These are phyloP conservation scores for Fragaria ananassa DNA, from an alignment of 306 rosid genomes.

Conservation along the genomic window DNA sequence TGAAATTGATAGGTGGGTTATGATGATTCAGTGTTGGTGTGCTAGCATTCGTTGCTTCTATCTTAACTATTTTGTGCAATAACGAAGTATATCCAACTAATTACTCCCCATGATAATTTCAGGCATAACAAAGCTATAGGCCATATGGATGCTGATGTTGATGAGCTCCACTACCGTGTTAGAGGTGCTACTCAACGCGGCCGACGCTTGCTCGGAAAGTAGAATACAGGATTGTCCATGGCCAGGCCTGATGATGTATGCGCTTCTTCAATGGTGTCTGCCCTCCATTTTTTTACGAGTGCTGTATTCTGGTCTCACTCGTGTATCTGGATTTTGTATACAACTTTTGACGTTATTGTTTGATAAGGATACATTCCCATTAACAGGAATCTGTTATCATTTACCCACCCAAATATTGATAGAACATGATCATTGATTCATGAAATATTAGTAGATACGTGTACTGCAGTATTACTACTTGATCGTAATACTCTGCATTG, in stretches of 20 bases:
- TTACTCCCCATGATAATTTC: conserved; percentile 25
- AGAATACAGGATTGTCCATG: conserved; percentile 18
- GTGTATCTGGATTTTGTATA: conserved; percentile 3
- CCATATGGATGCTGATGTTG: conserved; percentile 53
- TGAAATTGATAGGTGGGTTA: conserved; percentile 76
- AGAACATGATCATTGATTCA: background rate
- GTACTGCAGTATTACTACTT: background rate
- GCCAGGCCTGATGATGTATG: conserved; percentile 11
- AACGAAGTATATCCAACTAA: background rate
- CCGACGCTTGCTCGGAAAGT: conserved; percentile 77
- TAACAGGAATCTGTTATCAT: background rate
- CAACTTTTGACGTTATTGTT: conserved; percentile 8
- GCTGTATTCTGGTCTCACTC: background rate
- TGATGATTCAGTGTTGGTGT: background rate
- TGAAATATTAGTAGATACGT: background rate
- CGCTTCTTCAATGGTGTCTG: conserved; percentile 3
- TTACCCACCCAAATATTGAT: background rate
- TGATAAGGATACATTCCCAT: background rate
- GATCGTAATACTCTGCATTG: background rate
- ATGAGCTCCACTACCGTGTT: conserved; percentile 57
- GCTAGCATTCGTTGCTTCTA: background rate
- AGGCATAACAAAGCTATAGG: conserved; percentile 68
- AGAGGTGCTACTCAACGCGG: conserved; percentile 67
- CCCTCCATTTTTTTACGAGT: background rate
- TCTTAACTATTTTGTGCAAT: background rate